Evolutionary conservation across 805 yeast genomes (phyloP), one percentile per base, ranked within the genome.

Genomic region (Saccharomycopsis javanensis): DNA sequence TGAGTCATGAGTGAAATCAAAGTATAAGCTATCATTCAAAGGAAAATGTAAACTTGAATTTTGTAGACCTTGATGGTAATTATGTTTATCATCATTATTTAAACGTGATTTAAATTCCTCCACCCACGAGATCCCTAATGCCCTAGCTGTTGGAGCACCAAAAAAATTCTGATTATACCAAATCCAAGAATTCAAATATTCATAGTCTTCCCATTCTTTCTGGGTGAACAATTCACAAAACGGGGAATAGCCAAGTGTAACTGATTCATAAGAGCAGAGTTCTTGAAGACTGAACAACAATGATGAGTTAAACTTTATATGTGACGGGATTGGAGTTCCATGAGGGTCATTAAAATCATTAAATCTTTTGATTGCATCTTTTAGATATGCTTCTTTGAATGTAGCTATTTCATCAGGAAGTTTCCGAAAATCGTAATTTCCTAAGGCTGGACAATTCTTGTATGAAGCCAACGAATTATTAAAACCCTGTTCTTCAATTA

Each of bases 261-360:
- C 87, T 48, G 86, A 70, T 69, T 88, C 96, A 66, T 75, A 88
- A 1, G 88, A 88, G 70, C 95, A 87, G 71, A 82, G 77, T n/a
- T 75, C 72, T 64, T 85, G 82, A 63, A 87, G 64, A 23, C 34
- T 33, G 38, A 67, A 69, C 23, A 82, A 78, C 63, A 88, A 92
- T 33, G 67, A 63, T 1, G 73, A 65, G 4, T 81, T 75, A 55
- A 86, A 61, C 62, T 79, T 71, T 60, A 74, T 70, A 2, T 81
- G 83, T 2, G 81, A 80, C 55, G 86, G 79, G 51, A 75, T 72
- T 50, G 67, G 66, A 3, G 11, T 23, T 42, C n/a, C 25, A 20
- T 20, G 48, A 23, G 48, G 25, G 63, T 78, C 68, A 48, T 67
- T 69, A 27, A 82, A 78, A 64, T 88, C 92, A 64, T 79, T 79